phyloP scores from a whole-genome alignment of 345 rosid genomes.

The Brassica juncea region DNA sequence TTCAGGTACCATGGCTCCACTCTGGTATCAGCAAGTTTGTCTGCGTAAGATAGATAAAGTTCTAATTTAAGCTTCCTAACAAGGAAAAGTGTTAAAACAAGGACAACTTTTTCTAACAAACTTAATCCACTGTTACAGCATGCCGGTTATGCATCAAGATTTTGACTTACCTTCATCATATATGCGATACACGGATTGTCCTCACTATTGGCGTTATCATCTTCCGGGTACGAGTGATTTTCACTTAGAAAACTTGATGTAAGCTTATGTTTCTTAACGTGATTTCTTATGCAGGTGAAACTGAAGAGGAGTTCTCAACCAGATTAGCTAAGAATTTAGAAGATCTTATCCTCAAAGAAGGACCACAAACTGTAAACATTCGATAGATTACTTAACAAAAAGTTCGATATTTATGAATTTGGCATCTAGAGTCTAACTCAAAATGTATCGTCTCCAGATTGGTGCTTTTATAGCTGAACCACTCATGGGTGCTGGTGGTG shows the following conservation, averaged over 20 bases:
- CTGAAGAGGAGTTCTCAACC: conserved; percentile 92
- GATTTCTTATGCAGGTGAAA: conserved; percentile 63
- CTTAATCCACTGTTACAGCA: conserved; percentile 42
- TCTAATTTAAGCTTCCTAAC: too few species aligned
- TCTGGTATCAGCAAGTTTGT: conserved; percentile 84
- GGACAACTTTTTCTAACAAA: conserved; percentile 1
- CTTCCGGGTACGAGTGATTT: conserved; percentile 61
- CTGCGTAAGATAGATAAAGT: conserved; percentile 56
- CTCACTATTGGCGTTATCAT: conserved; percentile 97
- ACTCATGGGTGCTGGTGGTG: conserved; percentile 98
- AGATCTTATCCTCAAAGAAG: conserved; percentile 86
- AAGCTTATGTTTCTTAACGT: too few species aligned
- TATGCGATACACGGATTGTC: conserved; percentile 89
- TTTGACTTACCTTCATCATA: conserved; percentile 97
- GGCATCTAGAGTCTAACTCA: conserved; percentile 23
- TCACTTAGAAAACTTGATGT: background rate
- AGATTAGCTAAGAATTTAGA: conserved; percentile 88
- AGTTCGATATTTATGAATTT: background rate
- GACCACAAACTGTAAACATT: conserved; percentile 81
- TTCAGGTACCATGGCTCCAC: conserved; percentile 93
- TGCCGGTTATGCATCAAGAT: conserved; percentile 83
- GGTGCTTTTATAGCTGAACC: conserved; percentile 98
- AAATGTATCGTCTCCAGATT: conserved; percentile 50
- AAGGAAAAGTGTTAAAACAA: too few species aligned
- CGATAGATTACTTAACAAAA: too few species aligned